Conservation (phyloP, 2,329 filamentous ascomycete genomes). For the Talaromyces sp. region DNA sequence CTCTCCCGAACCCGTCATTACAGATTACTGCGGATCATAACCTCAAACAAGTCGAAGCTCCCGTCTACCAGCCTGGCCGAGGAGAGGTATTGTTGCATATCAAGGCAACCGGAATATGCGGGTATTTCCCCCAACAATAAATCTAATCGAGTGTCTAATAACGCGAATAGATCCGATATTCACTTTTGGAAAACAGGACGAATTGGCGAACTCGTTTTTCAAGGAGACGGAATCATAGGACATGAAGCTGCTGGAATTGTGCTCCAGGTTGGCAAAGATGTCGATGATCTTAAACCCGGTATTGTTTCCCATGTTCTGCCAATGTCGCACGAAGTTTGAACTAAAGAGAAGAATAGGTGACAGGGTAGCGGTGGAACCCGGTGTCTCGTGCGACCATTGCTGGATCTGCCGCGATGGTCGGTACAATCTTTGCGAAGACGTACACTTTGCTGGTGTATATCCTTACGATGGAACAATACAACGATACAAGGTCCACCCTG, state of each 20-base stretch:
- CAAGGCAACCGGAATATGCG: constrained; percentile 61
- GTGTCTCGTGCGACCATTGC: constrained; percentile 58
- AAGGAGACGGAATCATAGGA: constrained; percentile 60
- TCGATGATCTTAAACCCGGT: constrained; percentile 48
- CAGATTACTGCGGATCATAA: constrained; percentile 58
- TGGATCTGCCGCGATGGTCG: constrained; percentile 56
- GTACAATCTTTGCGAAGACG: constrained; percentile 60
- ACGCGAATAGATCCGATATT: constrained; percentile 53
- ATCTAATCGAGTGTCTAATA: neutral
- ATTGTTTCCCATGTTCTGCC: neutral
- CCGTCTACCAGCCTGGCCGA: constrained; percentile 49
- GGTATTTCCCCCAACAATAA: constrained; percentile 31
- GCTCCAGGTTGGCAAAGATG: constrained; percentile 51
- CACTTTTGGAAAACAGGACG: constrained; percentile 63
- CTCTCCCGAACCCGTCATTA: constrained; percentile 49
- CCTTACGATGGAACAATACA: constrained; percentile 58
- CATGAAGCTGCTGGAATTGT: constrained; percentile 62
- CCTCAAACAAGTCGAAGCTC: constrained; percentile 53
- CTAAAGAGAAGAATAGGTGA: constrained; percentile 44
- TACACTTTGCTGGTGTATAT: constrained; percentile 58
- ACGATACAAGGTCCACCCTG: constrained; percentile 57
- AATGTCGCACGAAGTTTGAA: neutral
- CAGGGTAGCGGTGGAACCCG: constrained; percentile 62
- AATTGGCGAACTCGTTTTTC: constrained; percentile 59
- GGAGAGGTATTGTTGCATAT: constrained; percentile 58